These are phyloP conservation scores for Aspergillus diversus DNA, from an alignment of 495 filamentous ascomycete species.

Conservation along the genomic window DNA sequence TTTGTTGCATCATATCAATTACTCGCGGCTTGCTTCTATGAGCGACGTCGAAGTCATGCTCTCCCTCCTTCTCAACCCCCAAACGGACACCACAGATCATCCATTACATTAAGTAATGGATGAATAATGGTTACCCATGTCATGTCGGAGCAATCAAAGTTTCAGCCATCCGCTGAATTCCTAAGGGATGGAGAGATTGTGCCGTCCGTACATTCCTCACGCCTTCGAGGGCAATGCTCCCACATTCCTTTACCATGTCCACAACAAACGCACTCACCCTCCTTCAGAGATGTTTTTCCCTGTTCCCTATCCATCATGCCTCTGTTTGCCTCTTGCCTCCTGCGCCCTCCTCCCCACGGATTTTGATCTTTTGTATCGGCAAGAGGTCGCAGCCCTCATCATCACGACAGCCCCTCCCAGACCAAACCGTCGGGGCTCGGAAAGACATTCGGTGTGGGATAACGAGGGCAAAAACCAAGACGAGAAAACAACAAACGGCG, in stretches of 20 bases:
- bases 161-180: conserved; percentile 6
- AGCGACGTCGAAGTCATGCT: neutral
- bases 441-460: neutral
- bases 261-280: conserved; percentile 41
- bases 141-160: neutral
- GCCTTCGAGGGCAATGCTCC: conserved; percentile 33
- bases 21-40: too few relatives aligned
- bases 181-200: neutral
- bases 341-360: conserved; percentile 12
- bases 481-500: neutral
- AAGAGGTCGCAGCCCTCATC: conserved; percentile 2
- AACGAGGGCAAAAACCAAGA: neutral
- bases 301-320: conserved; percentile 19
- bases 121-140: neutral
- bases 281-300: conserved; percentile 8
- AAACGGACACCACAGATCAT: neutral
- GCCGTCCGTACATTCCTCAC: conserved; percentile 38
- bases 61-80: neutral
- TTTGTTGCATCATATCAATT: neutral
- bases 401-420: conserved; percentile 3
- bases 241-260: conserved; percentile 40
- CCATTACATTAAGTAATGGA: conserved; percentile 3
- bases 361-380: conserved; percentile 3
- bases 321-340: conserved; percentile 22
- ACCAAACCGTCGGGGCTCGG: neutral